Percentiles rank a stretch among this genome's conserved stretches.
Conservation (phyloP, 176 grass and related monocot species). For the Oryza rufipogon region DNA sequence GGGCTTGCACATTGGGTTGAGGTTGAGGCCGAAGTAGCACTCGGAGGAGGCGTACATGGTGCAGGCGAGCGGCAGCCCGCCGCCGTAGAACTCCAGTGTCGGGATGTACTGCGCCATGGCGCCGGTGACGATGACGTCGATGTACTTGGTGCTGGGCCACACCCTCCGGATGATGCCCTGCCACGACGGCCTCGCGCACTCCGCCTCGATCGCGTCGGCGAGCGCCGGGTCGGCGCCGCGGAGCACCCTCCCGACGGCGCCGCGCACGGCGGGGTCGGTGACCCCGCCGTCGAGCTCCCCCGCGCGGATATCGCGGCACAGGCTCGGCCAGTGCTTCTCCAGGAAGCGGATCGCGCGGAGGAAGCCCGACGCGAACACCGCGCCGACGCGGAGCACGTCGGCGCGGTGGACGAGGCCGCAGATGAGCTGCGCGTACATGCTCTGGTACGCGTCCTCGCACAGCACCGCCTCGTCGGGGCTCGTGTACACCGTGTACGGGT, state of each 20-base stretch:
- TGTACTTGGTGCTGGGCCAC: constrained; percentile 90
- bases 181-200: constrained; percentile 65
- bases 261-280: constrained; percentile 51
- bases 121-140: constrained; percentile 97
- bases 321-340: constrained; percentile 56
- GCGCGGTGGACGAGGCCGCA: constrained; percentile 68
- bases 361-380: constrained; percentile 62
- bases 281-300: constrained; percentile 44
- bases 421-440: constrained; percentile 78
- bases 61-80: constrained; percentile 74
- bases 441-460: constrained; percentile 68
- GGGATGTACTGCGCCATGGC: constrained; percentile 97
- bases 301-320: constrained; percentile 53
- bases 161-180: constrained; percentile 79
- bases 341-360: constrained; percentile 67
- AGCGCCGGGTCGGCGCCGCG: constrained; percentile 55
- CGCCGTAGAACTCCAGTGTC: constrained; percentile 78
- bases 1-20: constrained; percentile 85
- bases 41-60: constrained; percentile 98
- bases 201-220: constrained; percentile 60
- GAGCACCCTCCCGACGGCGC: constrained; percentile 45
- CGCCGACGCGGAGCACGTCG: constrained; percentile 64
- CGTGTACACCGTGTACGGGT: constrained; percentile 66
- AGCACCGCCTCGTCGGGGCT: constrained; percentile 69
- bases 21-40: constrained; percentile 95